Base-by-base conservation (phyloP, 768 basidiomycete genomes). In the Galerina marginata region DNA sequence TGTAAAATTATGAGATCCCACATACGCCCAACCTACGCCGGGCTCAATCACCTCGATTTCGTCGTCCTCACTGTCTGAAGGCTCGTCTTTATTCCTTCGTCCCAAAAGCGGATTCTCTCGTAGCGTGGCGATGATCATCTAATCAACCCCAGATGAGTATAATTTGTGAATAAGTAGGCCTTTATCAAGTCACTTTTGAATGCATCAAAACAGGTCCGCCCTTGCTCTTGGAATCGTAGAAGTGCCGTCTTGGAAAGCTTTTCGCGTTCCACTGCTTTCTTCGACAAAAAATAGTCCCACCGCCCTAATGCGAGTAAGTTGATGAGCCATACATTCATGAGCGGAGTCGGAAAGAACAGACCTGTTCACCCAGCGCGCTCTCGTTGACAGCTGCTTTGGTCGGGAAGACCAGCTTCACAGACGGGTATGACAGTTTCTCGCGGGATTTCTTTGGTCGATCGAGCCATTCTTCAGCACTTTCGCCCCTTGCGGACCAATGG, bases 1-100 rank as follows among this genome's bases (percentile, higher is more conserved):
- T 6, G 94, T 95, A 74, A 96, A 95, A 70, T 96, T 96, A 72
- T 95, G 93, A 57, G 92, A 95, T 26, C 94, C 94, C 7, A 95
- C 78, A 69, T 95, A 96, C 15, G 83, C 82, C 91, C 92, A 96
- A 0, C 93, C 94, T 43, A 83, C 69, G 37, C 76, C 73, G 51
- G 75, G 70, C 39, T 79, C 72, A 26, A 81, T 65, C 15, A 77
- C 69, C 64, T 78, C 72, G 3, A 79, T 68, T 15, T 82, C 82
- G 25, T 77, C 71, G 56, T 76, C 73, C 57, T 78, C 79, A 9
- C 75, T 75, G 54, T 78, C 79, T n/a, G 76, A 73, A 36, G 61
- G 66, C 26, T 72, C 70, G 54, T 66, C 62, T 47, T 69, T 62
- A 58, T 68, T 65, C 6, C 63, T 58, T 57, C 68, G 71, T 40